Evolutionary conservation across 805 yeast species (phyloP).

Genomic region (Wickerhamomyces bisporus): DNA sequence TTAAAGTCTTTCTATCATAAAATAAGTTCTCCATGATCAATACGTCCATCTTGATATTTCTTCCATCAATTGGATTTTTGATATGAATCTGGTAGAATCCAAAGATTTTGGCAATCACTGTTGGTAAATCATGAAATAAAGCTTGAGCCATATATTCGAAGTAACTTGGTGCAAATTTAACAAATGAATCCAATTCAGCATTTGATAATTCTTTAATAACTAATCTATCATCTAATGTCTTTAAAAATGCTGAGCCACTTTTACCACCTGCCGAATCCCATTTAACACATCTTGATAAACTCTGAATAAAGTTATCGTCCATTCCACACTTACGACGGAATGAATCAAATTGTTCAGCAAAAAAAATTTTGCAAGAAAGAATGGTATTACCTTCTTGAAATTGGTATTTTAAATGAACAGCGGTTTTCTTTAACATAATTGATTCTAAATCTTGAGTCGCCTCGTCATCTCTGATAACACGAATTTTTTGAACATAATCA

Average conservation of each 20-base stretch:
- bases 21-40: conserved; percentile 94
- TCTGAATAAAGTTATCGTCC: conserved; percentile 72
- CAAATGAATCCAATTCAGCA: conserved; percentile 87
- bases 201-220: conserved; percentile 86
- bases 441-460: conserved; percentile 41
- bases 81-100: conserved; percentile 95
- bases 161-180: conserved; percentile 92
- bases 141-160: conserved; percentile 96
- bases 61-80: conserved; percentile 70
- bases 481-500: conserved; percentile 70
- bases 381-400: conserved; percentile 80
- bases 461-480: conserved; percentile 16
- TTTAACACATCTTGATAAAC: conserved; percentile 86
- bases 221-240: conserved; percentile 85
- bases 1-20: conserved; percentile 70
- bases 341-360: conserved; percentile 95
- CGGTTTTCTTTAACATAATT: conserved; percentile 73
- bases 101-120: conserved; percentile 89
- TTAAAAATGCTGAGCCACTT: conserved; percentile 90
- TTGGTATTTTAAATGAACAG: conserved; percentile 88
- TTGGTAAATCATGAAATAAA: conserved; percentile 88
- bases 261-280: conserved; percentile 98
- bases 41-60: conserved; percentile 79
- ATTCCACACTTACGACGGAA: conserved; percentile 80
- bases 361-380: conserved; percentile 89